These are phyloP conservation scores for Kandelia obovata DNA, from an alignment of 345 rosid genomes.

Conservation along the genomic window DNA sequence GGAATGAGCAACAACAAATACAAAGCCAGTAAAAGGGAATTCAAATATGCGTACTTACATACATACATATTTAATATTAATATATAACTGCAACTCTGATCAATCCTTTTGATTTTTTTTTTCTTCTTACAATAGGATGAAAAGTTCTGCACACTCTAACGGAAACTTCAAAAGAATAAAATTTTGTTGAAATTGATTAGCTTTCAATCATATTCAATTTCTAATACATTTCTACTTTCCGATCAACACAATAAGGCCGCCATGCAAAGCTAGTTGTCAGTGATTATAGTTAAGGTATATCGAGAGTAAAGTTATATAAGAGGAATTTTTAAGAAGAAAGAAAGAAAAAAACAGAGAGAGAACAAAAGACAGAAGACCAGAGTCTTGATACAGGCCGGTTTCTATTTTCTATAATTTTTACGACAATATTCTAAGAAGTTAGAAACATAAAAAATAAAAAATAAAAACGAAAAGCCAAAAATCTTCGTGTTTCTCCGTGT, in stretches of 20 bases:
- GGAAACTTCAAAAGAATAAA: background rate
- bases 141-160: background rate
- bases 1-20: no score
- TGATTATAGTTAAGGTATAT: no score
- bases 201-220: background rate
- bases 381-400: background rate
- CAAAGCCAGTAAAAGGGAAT: no score
- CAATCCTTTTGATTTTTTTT: no score
- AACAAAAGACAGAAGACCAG: background rate
- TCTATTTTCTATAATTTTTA: no score
- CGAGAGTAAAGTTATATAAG: no score
- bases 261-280: constrained; percentile 1
- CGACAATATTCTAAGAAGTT: background rate
- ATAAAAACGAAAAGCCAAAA: background rate
- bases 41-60: no score
- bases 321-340: no score
- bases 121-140: background rate
- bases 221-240: background rate
- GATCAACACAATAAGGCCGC: constrained; percentile 6
- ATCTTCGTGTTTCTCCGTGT: no score
- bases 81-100: no score
- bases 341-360: background rate
- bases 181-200: background rate
- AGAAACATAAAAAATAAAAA: background rate
- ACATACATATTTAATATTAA: no score